Conservation (phyloP, 495 filamentous ascomycete genomes). For the Hypoxylon lienhwacheense region DNA sequence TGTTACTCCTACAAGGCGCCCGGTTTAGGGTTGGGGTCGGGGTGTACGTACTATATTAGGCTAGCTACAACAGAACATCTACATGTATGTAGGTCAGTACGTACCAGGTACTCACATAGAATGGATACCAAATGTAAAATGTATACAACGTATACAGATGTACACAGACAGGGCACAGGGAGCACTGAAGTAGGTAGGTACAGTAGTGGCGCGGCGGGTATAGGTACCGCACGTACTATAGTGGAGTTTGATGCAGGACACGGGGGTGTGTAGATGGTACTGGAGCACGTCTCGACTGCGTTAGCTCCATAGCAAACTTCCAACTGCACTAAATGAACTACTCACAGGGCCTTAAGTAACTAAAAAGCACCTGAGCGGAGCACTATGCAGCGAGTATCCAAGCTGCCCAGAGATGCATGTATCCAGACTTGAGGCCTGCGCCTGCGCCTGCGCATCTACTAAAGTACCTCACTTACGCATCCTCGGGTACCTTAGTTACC, state of each 20-base stretch:
- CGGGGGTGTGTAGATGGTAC: conserved; percentile 23
- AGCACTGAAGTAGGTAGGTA: too few relatives aligned
- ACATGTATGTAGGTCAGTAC: not conserved
- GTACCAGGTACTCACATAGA: not conserved
- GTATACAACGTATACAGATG: too few relatives aligned
- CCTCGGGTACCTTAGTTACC: too few relatives aligned
- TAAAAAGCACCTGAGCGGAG: conserved; percentile 25
- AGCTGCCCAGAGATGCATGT: conserved; percentile 4
- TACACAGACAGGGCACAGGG: too few relatives aligned
- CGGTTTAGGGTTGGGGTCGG: conserved; percentile 27
- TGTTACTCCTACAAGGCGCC: conserved; percentile 24
- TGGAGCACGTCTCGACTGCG: conserved; percentile 18
- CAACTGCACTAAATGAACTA: conserved; percentile 20
- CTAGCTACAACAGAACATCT: conserved; percentile 3
- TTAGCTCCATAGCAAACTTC: conserved; percentile 27
- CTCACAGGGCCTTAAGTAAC: conserved; percentile 24
- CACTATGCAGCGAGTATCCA: conserved; percentile 15
- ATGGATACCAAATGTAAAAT: too few relatives aligned
- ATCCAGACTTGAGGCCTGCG: too few relatives aligned
- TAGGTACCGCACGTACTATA: conserved; percentile 16
- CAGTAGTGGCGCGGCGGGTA: conserved; percentile 9
- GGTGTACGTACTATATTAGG: conserved; percentile 27
- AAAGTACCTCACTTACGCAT: too few relatives aligned
- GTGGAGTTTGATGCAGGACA: conserved; percentile 17
- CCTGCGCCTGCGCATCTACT: too few relatives aligned